Conservation (phyloP, 331 rosid species). For the Arachis monticola region DNA sequence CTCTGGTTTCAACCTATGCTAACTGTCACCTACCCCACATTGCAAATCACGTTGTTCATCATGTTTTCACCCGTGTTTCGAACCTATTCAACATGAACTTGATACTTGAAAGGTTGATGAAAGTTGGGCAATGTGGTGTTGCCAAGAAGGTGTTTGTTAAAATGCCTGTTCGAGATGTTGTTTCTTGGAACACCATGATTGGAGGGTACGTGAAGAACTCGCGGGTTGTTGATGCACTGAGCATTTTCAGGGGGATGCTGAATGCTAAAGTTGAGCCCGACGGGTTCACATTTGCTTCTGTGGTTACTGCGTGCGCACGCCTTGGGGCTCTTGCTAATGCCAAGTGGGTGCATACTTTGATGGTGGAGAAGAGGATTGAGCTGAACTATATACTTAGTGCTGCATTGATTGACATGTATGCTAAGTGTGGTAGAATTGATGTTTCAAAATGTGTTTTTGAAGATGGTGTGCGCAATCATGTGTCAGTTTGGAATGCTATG, state of each 20-base stretch:
- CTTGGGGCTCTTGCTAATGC: slow-evolving; percentile 63
- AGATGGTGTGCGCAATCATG: slow-evolving; percentile 42
- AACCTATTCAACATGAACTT: slow-evolving; percentile 50
- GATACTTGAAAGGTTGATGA: slow-evolving; percentile 50
- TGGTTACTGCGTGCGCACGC: slow-evolving; percentile 61
- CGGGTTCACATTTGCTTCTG: slow-evolving; percentile 72
- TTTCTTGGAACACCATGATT: slow-evolving; percentile 74
- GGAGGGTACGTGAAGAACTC: slow-evolving; percentile 64
- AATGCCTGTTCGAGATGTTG: slow-evolving; percentile 54
- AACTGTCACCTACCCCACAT: slow-evolving; percentile 36
- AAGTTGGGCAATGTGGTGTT: slow-evolving; percentile 53
- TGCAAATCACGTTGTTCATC: slow-evolving; percentile 41
- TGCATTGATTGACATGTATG: slow-evolving; percentile 70
- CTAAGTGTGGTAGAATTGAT: slow-evolving; percentile 69
- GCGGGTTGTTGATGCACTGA: slow-evolving; percentile 50
- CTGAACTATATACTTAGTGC: slow-evolving; percentile 60
- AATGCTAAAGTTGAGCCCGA: slow-evolving; percentile 57
- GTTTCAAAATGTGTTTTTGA: slow-evolving; percentile 57
- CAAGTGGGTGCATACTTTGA: slow-evolving; percentile 60
- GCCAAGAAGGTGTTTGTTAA: slow-evolving; percentile 62
- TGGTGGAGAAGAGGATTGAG: slow-evolving; percentile 56
- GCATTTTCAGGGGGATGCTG: slow-evolving; percentile 52
- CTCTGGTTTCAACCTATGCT: slow-evolving; percentile 56
- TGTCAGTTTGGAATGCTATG: slow-evolving; percentile 82
- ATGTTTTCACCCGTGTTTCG: slow-evolving; percentile 25